Conservation (phyloP, 176 grass and related monocot genomes). For the Rhynchospora breviuscula region DNA sequence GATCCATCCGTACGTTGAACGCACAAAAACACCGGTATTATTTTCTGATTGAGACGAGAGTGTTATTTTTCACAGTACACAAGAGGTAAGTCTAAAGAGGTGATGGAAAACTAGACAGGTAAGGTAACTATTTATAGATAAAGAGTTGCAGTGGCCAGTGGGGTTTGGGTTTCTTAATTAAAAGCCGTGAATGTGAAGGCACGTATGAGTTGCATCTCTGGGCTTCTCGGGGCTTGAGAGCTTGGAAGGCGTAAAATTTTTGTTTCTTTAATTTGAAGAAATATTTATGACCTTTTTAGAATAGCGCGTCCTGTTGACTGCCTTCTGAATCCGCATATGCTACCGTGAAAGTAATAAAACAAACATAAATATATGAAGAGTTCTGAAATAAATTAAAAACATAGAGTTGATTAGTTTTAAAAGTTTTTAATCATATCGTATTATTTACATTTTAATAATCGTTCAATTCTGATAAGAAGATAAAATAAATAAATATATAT, state of each 20-base stretch:
- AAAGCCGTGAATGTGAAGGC: slow-evolving; percentile 22
- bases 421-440: no score
- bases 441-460: no score
- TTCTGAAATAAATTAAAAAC: no score
- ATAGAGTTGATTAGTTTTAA: no score
- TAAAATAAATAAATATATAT: no score
- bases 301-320: background rate
- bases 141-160: background rate
- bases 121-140: slow-evolving; percentile 19
- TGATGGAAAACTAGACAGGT: background rate
- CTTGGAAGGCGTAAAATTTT: background rate
- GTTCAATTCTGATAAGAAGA: no score
- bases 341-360: background rate
- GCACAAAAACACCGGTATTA: background rate
- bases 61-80: no score
- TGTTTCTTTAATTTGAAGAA: slow-evolving; percentile 8
- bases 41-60: background rate
- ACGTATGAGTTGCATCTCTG: slow-evolving; percentile 5
- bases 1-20: slow-evolving; percentile 28
- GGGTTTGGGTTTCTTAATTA: background rate
- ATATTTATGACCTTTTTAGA: slow-evolving; percentile 15
- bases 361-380: no score
- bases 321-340: background rate
- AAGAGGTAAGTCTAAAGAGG: background rate
- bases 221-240: background rate